These are phyloP conservation scores for Fusarium nematophilum DNA, from an alignment of 2,329 filamentous ascomycete genomes.

Conservation along the genomic window DNA sequence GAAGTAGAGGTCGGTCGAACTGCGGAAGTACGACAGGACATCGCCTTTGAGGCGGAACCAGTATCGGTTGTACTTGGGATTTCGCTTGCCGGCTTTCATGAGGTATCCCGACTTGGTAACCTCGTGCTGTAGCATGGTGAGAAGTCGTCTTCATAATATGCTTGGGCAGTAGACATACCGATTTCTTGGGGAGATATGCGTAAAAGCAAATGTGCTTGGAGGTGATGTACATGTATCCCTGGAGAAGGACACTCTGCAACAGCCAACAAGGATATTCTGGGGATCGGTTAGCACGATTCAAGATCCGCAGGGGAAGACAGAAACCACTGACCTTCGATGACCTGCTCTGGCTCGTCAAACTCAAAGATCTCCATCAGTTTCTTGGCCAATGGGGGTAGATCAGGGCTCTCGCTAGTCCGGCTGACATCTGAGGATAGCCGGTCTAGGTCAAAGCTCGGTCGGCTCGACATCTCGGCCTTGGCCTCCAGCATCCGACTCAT, in stretches of 20 bases:
- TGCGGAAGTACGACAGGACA: conserved; percentile 88
- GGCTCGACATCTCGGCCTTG: conserved; percentile 69
- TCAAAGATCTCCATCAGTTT: conserved; percentile 86
- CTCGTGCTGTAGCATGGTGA: conserved; percentile 64
- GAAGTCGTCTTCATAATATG: no score
- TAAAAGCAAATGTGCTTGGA: conserved; percentile 95
- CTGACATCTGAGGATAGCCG: conserved; percentile 55
- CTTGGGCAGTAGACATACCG: conserved; percentile 61
- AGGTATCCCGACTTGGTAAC: conserved; percentile 89
- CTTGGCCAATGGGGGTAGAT: conserved; percentile 71
- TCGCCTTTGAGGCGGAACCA: conserved; percentile 96
- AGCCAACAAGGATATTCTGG: conserved; percentile 93
- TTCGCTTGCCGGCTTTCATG: conserved; percentile 87
- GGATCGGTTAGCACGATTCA: conserved; percentile 27
- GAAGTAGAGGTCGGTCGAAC: conserved; percentile 89
- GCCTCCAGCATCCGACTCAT: conserved; percentile 84
- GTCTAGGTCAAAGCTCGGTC: conserved; percentile 69
- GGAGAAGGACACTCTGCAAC: conserved; percentile 88
- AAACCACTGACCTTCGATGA: conserved; percentile 75
- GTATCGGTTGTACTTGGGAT: conserved; percentile 87
- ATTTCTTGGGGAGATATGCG: conserved; percentile 94
- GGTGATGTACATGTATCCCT: conserved; percentile 97
- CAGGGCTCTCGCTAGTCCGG: conserved; percentile 49
- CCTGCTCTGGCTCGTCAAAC: conserved; percentile 83
- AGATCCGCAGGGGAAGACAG: neutral